Evolutionary conservation across 305 asterid genomes (phyloP).

Genomic region (Ilex paraguariensis): DNA sequence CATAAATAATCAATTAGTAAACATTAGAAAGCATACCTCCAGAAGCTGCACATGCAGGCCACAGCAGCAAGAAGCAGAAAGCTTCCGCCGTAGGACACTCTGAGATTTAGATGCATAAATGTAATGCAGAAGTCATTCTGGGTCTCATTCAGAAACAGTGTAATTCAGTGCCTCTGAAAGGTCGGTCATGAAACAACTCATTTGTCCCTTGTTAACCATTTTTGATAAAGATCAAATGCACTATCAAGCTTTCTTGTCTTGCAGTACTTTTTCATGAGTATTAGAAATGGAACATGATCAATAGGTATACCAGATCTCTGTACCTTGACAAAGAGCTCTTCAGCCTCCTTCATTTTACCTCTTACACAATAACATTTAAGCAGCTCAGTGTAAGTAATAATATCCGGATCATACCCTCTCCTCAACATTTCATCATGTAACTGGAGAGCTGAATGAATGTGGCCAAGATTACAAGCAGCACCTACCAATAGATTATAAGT

Average conservation of each 20-base stretch:
- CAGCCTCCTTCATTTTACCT: constrained; percentile 61
- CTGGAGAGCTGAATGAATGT: constrained; percentile 40
- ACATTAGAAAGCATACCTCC: constrained; percentile 20
- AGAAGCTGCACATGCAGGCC: constrained; percentile 9
- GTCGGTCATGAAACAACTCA: constrained; percentile 17
- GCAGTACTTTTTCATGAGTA: constrained; percentile 81
- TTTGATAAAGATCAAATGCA: constrained; percentile 55
- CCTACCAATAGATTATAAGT: constrained; percentile 76
- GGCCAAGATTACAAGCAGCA: constrained; percentile 54
- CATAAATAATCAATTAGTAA: no score
- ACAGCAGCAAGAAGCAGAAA: constrained; percentile 8
- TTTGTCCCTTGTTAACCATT: constrained; percentile 45
- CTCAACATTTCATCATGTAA: constrained; percentile 55
- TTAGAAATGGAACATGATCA: constrained; percentile 71
- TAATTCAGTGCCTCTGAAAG: no score
- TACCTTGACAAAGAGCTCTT: constrained; percentile 45
- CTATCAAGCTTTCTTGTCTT: constrained; percentile 66
- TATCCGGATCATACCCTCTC: constrained; percentile 61
- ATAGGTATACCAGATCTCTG: constrained; percentile 34
- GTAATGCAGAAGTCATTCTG: background rate
- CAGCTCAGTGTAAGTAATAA: constrained; percentile 61
- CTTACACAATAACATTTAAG: constrained; percentile 50
- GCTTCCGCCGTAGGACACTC: constrained; percentile 8
- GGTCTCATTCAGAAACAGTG: constrained; percentile 1
- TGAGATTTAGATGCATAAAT: background rate